A percentile compares a stretch with the other conserved stretches of the same genome.
These are phyloP conservation scores for Gossypium stocksii DNA, from an alignment of 345 rosid species.

Conservation along the genomic window DNA sequence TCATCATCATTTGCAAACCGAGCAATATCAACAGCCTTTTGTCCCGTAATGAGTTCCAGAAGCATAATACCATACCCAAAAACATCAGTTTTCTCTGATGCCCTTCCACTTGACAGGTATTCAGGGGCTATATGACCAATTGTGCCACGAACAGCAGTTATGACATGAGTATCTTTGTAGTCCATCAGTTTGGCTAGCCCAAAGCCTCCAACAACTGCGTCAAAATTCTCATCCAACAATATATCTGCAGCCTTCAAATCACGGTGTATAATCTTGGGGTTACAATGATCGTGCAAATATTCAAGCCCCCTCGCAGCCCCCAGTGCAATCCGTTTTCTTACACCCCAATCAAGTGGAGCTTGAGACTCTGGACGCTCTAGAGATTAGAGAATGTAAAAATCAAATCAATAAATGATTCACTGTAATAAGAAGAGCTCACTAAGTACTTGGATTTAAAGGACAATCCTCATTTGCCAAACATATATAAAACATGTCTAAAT, in stretches of 20 bases:
- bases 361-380: constrained; percentile 55
- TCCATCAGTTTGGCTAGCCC: constrained; percentile 93
- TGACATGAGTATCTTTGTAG: constrained; percentile 86
- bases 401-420: constrained; percentile 5
- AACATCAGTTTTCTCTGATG: constrained; percentile 96
- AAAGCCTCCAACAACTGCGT: constrained; percentile 96
- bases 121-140: constrained; percentile 97
- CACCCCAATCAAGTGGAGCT: constrained; percentile 62
- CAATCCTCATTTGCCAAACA: not conserved
- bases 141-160: constrained; percentile 97
- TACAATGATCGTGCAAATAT: constrained; percentile 89
- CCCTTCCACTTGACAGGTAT: constrained; percentile 86
- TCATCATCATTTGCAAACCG: constrained; percentile 93
- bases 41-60: constrained; percentile 94
- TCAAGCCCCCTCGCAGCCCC: constrained; percentile 93
- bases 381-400: constrained; percentile 1
- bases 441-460: not conserved
- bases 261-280: constrained; percentile 92
- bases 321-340: constrained; percentile 64
- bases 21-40: constrained; percentile 91
- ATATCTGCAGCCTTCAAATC: constrained; percentile 97
- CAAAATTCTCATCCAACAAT: constrained; percentile 84
- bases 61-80: constrained; percentile 98
- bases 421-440: not conserved
- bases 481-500: not conserved